Evolutionary conservation across 2,329 filamentous ascomycete genomes (phyloP).

Genomic region (Aspergillus sergii): DNA sequence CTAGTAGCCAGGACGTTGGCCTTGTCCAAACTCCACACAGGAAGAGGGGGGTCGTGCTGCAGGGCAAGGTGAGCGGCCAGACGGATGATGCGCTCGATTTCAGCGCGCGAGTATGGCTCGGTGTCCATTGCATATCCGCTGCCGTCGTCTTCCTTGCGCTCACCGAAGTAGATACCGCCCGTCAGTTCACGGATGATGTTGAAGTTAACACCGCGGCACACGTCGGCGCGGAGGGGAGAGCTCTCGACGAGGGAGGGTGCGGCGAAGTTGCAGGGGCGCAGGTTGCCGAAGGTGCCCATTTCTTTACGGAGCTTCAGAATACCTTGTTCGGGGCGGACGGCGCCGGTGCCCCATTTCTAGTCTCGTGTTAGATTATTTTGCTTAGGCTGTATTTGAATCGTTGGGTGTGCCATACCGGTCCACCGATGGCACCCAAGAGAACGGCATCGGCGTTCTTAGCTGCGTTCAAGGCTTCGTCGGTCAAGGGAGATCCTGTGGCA

Average conservation of each 20-base stretch:
- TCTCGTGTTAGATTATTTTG: conserved; percentile 9
- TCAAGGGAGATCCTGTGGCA: conserved; percentile 74
- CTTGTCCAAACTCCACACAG: conserved; percentile 90
- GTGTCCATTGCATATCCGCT: conserved; percentile 80
- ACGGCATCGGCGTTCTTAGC: conserved; percentile 87
- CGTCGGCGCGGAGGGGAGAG: conserved; percentile 82
- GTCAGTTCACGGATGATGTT: conserved; percentile 91
- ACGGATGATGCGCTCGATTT: conserved; percentile 86
- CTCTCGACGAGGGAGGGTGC: conserved; percentile 79
- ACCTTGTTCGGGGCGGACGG: conserved; percentile 88
- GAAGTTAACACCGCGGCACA: conserved; percentile 88
- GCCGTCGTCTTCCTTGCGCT: conserved; percentile 74
- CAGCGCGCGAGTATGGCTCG: conserved; percentile 79
- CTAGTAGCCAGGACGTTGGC: conserved; percentile 93
- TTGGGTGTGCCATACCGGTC: conserved; percentile 63
- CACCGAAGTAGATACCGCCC: conserved; percentile 93
- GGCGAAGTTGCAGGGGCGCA: conserved; percentile 94
- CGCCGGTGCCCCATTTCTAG: conserved; percentile 85
- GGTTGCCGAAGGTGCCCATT: conserved; percentile 91
- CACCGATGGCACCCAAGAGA: conserved; percentile 89
- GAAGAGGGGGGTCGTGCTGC: conserved; percentile 71
- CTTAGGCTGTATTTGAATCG: background rate
- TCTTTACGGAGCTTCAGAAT: conserved; percentile 90
- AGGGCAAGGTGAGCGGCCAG: conserved; percentile 81
- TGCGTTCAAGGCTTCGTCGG: conserved; percentile 77